Evolutionary conservation across 2,329 filamentous ascomycete species (phyloP), one percentile per base, ranked within the genome.

Genomic region (Fusarium tjaetaba): DNA sequence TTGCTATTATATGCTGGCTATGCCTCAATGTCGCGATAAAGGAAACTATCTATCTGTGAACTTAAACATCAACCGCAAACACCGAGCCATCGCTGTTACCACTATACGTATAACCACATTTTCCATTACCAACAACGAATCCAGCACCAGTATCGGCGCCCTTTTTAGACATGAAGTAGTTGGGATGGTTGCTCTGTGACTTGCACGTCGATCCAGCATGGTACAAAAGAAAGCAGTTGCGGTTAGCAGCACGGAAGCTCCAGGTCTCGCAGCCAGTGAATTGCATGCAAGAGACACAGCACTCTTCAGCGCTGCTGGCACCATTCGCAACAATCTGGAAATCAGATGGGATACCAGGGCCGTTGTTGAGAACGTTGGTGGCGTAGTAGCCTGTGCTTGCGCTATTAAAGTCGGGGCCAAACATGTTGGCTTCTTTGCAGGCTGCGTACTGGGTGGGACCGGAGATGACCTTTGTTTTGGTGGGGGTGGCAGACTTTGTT

Each of bases 151-250:
- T 58, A 22, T 70, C 51, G 2, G 22, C 11, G 7, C 51, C 65
- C 30, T 70, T 70, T 22, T 64, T 69, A 0, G 51, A 69, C 58
- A 63, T 53, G 7, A 70, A 64, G 11, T 42, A 70, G 41, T 69
- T 53, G 2, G 67, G 58, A 5, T 70, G 57, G 2, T 58, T 62
- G 4, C 9, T 24, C 24, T 69, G 64, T 0, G 56, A 26, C 11
- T 59, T 53, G 18, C 65, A 68, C 0, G 61, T 59, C 1, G 43
- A 26, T 4, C 61, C 61, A 10, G 38, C 39, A 14, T 68, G 56
- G 9, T 69, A 69, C 7, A 69, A 41, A 7, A 69, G 45, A 16
- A 68, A 68, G 5, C 66, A 69, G 20, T 68, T 69, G 5, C 66
- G 64, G 36, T 68, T 57, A 20, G 24, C 49, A 2, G 28, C 57